phyloP scores from a whole-genome alignment of 352 stramenopile species.

The Albugo candida region DNA sequence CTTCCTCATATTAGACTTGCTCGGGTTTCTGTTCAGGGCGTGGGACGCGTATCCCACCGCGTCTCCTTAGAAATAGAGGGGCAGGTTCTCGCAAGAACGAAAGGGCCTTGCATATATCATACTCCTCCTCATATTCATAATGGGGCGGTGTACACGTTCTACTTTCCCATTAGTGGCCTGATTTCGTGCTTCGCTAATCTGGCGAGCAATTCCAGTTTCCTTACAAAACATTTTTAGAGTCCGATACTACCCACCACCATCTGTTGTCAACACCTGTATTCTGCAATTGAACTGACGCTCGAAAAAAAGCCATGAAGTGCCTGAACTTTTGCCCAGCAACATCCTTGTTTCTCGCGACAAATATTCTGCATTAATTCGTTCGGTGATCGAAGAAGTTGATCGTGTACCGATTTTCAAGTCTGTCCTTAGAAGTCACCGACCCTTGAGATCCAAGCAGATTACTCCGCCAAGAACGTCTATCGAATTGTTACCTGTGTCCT shows the following conservation, averaged over 20 bases:
- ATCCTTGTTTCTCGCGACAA: neutral
- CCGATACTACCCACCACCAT: neutral
- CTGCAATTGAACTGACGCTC: neutral
- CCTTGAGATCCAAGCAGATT: neutral
- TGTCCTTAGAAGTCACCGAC: neutral
- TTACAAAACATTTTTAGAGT: neutral
- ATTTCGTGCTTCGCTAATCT: no score
- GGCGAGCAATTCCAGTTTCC: neutral
- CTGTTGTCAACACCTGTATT: neutral
- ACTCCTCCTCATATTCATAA: neutral
- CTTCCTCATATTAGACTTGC: neutral
- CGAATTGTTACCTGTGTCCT: neutral
- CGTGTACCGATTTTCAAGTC: neutral
- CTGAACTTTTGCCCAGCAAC: neutral
- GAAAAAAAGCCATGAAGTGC: constrained; percentile 1
- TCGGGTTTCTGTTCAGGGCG: neutral
- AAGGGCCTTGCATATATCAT: neutral
- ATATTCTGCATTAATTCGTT: neutral
- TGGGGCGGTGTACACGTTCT: neutral
- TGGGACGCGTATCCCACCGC: neutral
- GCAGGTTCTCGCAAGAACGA: no score
- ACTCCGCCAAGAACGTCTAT: neutral
- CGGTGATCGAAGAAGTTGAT: neutral
- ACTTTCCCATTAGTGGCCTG: neutral
- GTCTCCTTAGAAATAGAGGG: neutral